Percentiles rank a stretch among this genome's conserved stretches.
These are phyloP conservation scores for Trapa bicornis DNA, from an alignment of 345 rosid genomes.

Conservation along the genomic window DNA sequence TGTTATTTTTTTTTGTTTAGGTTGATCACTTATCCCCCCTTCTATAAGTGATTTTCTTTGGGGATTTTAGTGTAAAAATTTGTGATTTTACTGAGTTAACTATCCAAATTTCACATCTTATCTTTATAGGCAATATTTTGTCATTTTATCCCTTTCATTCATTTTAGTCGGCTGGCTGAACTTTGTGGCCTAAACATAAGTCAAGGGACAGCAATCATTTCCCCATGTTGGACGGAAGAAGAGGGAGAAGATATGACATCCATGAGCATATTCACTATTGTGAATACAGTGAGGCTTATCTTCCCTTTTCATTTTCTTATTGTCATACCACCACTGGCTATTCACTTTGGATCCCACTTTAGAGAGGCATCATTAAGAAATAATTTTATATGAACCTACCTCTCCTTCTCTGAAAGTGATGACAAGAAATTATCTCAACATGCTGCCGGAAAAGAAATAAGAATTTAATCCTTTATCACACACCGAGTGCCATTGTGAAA, in stretches of 20 bases:
- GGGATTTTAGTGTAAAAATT: no score
- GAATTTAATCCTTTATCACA: background rate
- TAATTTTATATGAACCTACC: constrained; percentile 3
- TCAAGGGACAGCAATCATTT: constrained; percentile 29
- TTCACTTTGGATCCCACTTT: background rate
- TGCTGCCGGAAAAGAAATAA: background rate
- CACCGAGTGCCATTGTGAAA: constrained; percentile 25
- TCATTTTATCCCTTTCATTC: constrained; percentile 9
- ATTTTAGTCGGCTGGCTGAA: background rate
- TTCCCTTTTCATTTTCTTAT: background rate
- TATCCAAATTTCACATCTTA: no score
- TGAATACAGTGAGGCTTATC: background rate
- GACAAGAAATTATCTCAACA: background rate
- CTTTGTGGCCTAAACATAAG: constrained; percentile 32
- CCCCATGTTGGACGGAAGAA: constrained; percentile 20
- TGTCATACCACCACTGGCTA: background rate
- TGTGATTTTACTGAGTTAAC: background rate
- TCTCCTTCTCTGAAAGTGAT: constrained; percentile 1
- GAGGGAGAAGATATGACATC: constrained; percentile 9
- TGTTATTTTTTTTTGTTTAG: no score
- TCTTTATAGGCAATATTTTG: constrained; percentile 4
- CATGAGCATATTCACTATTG: constrained; percentile 13
- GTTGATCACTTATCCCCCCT: background rate
- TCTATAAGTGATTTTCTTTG: no score
- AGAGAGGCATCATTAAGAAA: background rate